Percentiles rank a stretch among this genome's conserved stretches.
phyloP scores from a whole-genome alignment of 805 yeast species.

The Komagataella mondaviorum region DNA sequence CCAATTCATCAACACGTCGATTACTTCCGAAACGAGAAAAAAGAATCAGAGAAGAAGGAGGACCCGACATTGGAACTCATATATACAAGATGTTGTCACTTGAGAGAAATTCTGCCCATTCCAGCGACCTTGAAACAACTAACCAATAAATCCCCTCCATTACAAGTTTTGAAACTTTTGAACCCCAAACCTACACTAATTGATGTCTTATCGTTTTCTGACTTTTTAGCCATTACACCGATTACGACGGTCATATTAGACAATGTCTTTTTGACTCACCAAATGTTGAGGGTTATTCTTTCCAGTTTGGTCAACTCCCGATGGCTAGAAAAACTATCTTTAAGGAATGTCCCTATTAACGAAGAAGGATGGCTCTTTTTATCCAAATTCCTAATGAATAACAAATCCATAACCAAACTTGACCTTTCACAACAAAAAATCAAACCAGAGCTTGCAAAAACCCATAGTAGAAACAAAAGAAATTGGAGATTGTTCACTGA shows the following conservation, averaged over 20 bases:
- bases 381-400: slow-evolving; percentile 32
- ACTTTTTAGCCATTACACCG: slow-evolving; percentile 42
- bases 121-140: slow-evolving; percentile 41
- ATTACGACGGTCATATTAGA: slow-evolving; percentile 42
- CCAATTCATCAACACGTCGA: slow-evolving; percentile 40
- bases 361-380: slow-evolving; percentile 34
- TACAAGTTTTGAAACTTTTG: slow-evolving; percentile 39
- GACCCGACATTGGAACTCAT: slow-evolving; percentile 27
- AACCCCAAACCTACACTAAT: slow-evolving; percentile 47
- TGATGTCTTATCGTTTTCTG: slow-evolving; percentile 43
- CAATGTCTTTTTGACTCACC: slow-evolving; percentile 39
- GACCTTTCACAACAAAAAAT: slow-evolving; percentile 46
- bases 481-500: slow-evolving; percentile 38
- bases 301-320: slow-evolving; percentile 28
- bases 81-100: slow-evolving; percentile 35
- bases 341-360: slow-evolving; percentile 43
- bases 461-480: slow-evolving; percentile 28
- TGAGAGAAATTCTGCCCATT: slow-evolving; percentile 33
- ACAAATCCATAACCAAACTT: slow-evolving; percentile 29
- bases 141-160: slow-evolving; percentile 34
- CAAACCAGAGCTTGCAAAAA: slow-evolving; percentile 27
- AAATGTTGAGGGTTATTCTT: slow-evolving; percentile 37
- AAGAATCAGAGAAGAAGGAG: slow-evolving; percentile 17
- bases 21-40: slow-evolving; percentile 11
- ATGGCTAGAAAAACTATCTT: slow-evolving; percentile 34